Percentiles rank a stretch among this genome's conserved stretches.
These are phyloP conservation scores for sorghum (Sorghum bicolor) DNA, from an alignment of 176 grass and related monocot genomes.

Conservation along the genomic window Sorghum_bicolor_NCBIv3 NC_012874.2:11901501-11902000, in stretches of 20 bases:
- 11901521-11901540: no score
- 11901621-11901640: no score
- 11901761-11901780: neutral
- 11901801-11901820: neutral
- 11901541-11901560: no score
- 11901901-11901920: slow-evolving; percentile 47
- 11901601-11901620: no score
- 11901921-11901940: slow-evolving; percentile 51
- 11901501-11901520: no score
- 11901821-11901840: neutral
- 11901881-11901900: slow-evolving; percentile 40
- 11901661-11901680: no score
- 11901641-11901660: no score
- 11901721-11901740: neutral
- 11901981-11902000: slow-evolving; percentile 20
- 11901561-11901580: no score
- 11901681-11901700: no score
- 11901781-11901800: neutral
- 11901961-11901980: slow-evolving; percentile 27
- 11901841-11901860: slow-evolving; percentile 57
- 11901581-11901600: no score
- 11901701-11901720: no score
- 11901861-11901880: slow-evolving; percentile 39
- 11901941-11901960: slow-evolving; percentile 40
- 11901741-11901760: neutral